phyloP scores from a whole-genome alignment of 2,329 filamentous ascomycete species.

The Ophiostoma australiae region DNA sequence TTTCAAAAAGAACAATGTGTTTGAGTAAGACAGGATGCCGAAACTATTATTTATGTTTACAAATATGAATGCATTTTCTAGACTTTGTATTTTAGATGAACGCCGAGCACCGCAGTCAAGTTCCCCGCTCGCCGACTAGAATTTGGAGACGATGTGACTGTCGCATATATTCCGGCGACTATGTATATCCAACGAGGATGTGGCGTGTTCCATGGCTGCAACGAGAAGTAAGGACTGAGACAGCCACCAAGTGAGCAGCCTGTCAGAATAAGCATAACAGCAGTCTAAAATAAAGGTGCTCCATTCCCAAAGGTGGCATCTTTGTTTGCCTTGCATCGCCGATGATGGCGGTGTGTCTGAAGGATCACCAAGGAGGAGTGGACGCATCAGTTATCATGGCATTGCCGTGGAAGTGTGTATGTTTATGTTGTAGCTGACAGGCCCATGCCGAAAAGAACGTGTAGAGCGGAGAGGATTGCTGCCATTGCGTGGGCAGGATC shows the following conservation, averaged over 20 bases:
- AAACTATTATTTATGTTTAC: not conserved
- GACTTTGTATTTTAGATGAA: not conserved
- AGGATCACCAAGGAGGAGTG: not conserved
- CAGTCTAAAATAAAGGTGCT: not conserved
- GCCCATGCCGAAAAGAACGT: not conserved
- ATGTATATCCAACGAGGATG: not conserved
- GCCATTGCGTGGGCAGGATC: not conserved
- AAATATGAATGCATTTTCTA: too few relatives aligned
- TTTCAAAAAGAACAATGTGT: conserved; percentile 31
- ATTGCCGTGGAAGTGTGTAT: not conserved
- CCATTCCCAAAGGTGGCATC: not conserved
- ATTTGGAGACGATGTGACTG: not conserved
- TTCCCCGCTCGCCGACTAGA: conserved; percentile 1
- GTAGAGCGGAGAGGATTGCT: not conserved
- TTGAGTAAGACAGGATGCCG: conserved; percentile 18
- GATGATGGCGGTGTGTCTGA: not conserved
- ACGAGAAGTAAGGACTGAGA: not conserved
- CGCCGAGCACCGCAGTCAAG: not conserved
- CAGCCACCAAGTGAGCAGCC: not conserved
- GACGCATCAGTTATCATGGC: too few relatives aligned
- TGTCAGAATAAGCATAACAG: not conserved
- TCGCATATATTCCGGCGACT: not conserved
- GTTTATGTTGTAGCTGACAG: not conserved
- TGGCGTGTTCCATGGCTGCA: not conserved
- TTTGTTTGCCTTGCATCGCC: not conserved